Base-by-base conservation (phyloP, 2,329 filamentous ascomycete genomes). In the Aspergillus vadensis region DNA sequence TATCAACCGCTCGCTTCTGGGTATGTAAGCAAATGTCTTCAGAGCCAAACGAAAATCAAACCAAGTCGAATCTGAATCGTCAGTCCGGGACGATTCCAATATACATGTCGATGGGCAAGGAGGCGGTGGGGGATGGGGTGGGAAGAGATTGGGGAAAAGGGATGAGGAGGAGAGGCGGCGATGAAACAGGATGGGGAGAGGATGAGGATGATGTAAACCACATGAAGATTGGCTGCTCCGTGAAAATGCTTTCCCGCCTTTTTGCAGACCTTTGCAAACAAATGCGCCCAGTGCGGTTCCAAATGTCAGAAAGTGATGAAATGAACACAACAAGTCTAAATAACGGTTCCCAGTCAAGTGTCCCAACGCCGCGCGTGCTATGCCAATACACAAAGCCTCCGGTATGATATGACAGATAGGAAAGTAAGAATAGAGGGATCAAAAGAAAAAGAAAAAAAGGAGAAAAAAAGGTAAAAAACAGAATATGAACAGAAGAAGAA, bases 301-400 rank as follows among this genome's bases (percentile, higher is more conserved):
- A 69, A 36, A 69, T 67, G 69, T 69, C 67, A 70, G 51, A 43
- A 54, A 54, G 39, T 43, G 36, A 41, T 19, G 12, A 44, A 54
- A 54, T 25, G 30, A 68, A 69, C 69, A 72, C 71, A 70, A 64
- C 70, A 67, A 74, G 68, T 73, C 71, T 73, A 74, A 70, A 27
- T 60, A 65, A 59, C 38, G 48, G 48, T 36, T 56, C 56, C 59
- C 59, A 61, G 59, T 58, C 57, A 53, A 60, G 54, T 55, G 67
- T 69, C 70, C 70, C 68, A 74, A 74, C 72, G 72, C 72, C 72
- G 67, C 67, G 71, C 64, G 71, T 73, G 72, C 72, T 74, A 74
- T 74, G 72, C 72, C 72, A 74, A 69, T 68, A 72, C 64, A 70
- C 65, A 68, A 63, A 61, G 61, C 63, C 66, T 63, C 66, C 66